A percentile compares a stretch with the other conserved stretches of the same genome.
phyloP scores from a whole-genome alignment of 2,329 filamentous ascomycete genomes.

The Coniochaeta sp. region DNA sequence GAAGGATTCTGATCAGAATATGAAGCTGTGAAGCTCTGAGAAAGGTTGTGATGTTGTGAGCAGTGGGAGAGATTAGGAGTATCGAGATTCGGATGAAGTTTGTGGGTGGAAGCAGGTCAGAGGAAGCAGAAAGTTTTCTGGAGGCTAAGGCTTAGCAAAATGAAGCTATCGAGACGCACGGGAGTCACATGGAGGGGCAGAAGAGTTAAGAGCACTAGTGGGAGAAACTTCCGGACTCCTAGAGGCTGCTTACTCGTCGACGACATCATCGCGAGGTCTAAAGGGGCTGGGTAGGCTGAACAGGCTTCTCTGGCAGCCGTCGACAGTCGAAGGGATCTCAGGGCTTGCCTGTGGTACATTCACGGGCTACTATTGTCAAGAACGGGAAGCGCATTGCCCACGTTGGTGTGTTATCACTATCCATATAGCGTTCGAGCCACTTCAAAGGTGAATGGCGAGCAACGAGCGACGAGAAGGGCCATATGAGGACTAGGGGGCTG shows the following conservation, averaged over 20 bases:
- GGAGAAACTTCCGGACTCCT: not conserved
- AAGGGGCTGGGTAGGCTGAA: not conserved
- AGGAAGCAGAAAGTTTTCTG: not conserved
- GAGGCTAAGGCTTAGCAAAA: not conserved
- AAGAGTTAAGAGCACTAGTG: not conserved
- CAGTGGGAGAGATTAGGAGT: not conserved
- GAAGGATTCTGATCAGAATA: too few relatives aligned
- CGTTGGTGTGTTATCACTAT: too few relatives aligned
- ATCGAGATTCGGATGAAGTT: not conserved
- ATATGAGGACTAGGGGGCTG: too few relatives aligned
- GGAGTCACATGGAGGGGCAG: not conserved
- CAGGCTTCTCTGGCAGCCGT: not conserved
- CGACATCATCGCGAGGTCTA: not conserved
- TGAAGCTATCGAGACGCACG: not conserved
- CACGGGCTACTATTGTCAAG: too few relatives aligned
- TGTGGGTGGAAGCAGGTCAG: not conserved
- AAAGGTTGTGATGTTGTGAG: not conserved
- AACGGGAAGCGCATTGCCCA: too few relatives aligned
- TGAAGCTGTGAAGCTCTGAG: not conserved
- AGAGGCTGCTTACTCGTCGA: not conserved
- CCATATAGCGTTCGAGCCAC: too few relatives aligned
- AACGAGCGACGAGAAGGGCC: too few relatives aligned
- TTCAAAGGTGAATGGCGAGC: too few relatives aligned
- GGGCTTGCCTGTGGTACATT: too few relatives aligned
- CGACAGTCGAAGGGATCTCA: not conserved